Evolutionary conservation across 2,329 filamentous ascomycete species (phyloP), one percentile per base, ranked within the genome.

Genomic region (Alternaria angustiovoidea): DNA sequence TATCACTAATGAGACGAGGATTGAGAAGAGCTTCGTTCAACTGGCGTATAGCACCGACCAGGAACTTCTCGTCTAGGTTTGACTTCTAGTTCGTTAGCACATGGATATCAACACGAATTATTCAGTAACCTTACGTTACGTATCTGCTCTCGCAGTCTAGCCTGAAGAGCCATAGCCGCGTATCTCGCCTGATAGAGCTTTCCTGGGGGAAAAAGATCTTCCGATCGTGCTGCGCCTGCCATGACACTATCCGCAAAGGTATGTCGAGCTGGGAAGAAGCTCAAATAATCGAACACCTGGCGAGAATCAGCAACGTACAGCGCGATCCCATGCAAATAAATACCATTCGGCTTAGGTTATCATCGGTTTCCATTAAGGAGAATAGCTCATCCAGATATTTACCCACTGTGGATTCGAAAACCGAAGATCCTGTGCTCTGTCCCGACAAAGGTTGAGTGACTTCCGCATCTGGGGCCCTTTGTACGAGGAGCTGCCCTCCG

Each of bases 331-430:
- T 32, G 9, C n/a, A 24, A 9, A 8, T 38, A 62, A 66, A 57
- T 53, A 72, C 72, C 65, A 68, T 57, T 57, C 67, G 66, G 58
- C 77, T 79, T 16, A 73, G 73, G 2, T 56, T 54, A 59, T 94
- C 89, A 44, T 91, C 86, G 80, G 94, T 86, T 64, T 88, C 88
- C 54, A 98, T 83, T 70, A 94, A 91, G 43, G 88, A 86, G 84
- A 95, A 97, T 24, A 99, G 80, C 62, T 94, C 89, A 54, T 92
- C 86, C 71, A 97, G 96, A 76, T 96, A 91, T 58, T 88, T 85
- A 67, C 95, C 81, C 22, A 98, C 89, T 69, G 94, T 91, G 12
- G 87, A 84, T 73, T 98, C 93, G 3, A 98, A 83, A 2, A 85
- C 82, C 72, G 63, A 81, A 68, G 26, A 83, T 73, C 57, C 64